Conservation (phyloP, 169 alveolate genomes). For the Cryptosporidium sp. region DNA sequence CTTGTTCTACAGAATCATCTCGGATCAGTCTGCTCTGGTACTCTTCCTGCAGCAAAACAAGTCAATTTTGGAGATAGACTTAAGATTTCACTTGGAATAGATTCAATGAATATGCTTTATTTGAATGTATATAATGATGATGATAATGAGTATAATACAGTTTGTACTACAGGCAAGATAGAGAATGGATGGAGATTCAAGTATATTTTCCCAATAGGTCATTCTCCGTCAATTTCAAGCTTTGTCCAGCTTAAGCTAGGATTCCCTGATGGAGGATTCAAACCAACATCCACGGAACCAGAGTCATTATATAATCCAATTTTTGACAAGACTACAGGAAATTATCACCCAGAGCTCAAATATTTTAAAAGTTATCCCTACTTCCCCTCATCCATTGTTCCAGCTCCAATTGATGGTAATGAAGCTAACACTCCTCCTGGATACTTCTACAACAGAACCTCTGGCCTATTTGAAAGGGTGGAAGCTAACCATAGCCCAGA, state of each 20-base stretch:
- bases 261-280: constrained; percentile 26
- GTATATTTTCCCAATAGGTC: neutral
- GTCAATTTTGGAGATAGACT: constrained; percentile 1
- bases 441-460: constrained; percentile 11
- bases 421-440: constrained; percentile 23
- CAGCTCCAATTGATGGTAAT: constrained; percentile 19
- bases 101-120: neutral
- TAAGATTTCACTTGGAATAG: constrained; percentile 1
- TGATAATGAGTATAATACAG: neutral
- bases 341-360: constrained; percentile 12
- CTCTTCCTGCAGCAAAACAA: neutral
- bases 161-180: neutral
- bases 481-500: neutral
- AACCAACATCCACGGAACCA: neutral
- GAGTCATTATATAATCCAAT: neutral
- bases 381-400: constrained; percentile 13
- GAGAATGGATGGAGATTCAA: constrained; percentile 16
- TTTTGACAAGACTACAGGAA: neutral
- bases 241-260: neutral
- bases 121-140: neutral
- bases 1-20: neutral
- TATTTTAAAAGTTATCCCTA: neutral
- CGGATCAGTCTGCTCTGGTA: constrained; percentile 27
- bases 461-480: neutral
- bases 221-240: constrained; percentile 1